A percentile compares a stretch with the other conserved stretches of the same genome.
phyloP scores from a whole-genome alignment of 805 yeast species.

The Zygoascus ofunaensis region DNA sequence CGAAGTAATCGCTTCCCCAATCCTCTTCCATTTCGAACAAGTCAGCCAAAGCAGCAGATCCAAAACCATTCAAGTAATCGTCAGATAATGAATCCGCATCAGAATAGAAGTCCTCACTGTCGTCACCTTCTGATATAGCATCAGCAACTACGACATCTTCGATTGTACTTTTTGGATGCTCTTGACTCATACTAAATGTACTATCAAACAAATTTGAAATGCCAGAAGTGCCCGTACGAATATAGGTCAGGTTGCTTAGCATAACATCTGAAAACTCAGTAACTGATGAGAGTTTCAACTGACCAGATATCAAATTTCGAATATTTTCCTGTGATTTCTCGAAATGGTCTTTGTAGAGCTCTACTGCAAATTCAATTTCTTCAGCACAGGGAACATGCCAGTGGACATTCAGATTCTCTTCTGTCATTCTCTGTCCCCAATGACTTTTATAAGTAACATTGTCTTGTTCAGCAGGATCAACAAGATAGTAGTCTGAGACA shows the following conservation, averaged over 20 bases:
- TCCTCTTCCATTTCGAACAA: conserved; percentile 20
- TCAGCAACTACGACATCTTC: neutral
- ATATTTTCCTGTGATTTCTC: conserved; percentile 9
- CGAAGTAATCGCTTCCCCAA: conserved; percentile 34
- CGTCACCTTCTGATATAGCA: neutral
- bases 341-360: conserved; percentile 44
- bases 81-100: conserved; percentile 20
- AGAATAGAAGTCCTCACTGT: conserved; percentile 13
- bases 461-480: conserved; percentile 9
- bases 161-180: conserved; percentile 1
- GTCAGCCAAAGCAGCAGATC: conserved; percentile 24
- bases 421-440: conserved; percentile 30
- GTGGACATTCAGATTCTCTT: conserved; percentile 36
- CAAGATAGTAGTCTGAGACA: conserved; percentile 18
- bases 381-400: conserved; percentile 66
- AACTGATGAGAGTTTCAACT: conserved; percentile 25
- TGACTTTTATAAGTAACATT: conserved; percentile 29
- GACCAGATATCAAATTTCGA: conserved; percentile 19
- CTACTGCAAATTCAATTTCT: conserved; percentile 54
- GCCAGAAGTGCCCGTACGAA: conserved; percentile 60
- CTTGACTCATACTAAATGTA: conserved; percentile 35
- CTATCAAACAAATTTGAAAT: conserved; percentile 57
- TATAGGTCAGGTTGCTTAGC: conserved; percentile 44
- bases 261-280: conserved; percentile 42
- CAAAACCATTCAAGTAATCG: conserved; percentile 23